Evolutionary conservation across 2,329 filamentous ascomycete species (phyloP).

Genomic region (Trichoderma endophyticum): DNA sequence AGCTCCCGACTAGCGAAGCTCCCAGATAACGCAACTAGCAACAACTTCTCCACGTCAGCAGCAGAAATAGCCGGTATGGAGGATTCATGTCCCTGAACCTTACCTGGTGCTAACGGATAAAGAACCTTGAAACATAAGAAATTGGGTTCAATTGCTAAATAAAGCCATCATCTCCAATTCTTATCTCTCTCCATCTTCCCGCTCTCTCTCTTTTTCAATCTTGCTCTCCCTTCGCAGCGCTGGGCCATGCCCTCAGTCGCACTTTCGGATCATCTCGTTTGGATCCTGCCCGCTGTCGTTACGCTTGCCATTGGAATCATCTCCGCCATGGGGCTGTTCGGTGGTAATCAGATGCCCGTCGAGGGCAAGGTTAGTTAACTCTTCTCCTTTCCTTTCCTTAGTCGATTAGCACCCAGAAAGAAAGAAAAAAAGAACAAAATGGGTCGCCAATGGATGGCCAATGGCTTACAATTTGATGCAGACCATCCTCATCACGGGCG

Average conservation of each 20-base stretch:
- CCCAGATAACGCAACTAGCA: background rate
- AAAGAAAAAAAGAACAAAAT: background rate
- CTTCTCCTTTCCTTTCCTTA: background rate
- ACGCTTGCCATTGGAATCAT: conserved; percentile 33
- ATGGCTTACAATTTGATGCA: conserved; percentile 34
- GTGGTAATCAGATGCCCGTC: conserved; percentile 75
- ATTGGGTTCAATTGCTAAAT: background rate
- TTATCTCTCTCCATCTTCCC: background rate
- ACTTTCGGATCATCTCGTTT: conserved; percentile 17
- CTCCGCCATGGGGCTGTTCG: conserved; percentile 64
- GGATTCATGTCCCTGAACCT: background rate
- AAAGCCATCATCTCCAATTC: background rate
- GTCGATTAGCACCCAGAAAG: background rate
- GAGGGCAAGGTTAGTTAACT: conserved; percentile 65
- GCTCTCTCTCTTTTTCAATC: background rate
- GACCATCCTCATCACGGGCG: conserved; percentile 88
- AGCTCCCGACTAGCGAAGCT: background rate
- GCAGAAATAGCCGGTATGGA: background rate
- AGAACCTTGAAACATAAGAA: background rate
- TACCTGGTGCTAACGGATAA: background rate
- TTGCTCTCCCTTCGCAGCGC: background rate
- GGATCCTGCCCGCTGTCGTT: conserved; percentile 32
- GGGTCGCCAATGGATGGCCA: background rate
- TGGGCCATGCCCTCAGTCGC: conserved; percentile 17
- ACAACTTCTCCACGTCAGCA: background rate